Evolutionary conservation across 345 rosid genomes (phyloP).

Genomic region (Angophora floribunda): DNA sequence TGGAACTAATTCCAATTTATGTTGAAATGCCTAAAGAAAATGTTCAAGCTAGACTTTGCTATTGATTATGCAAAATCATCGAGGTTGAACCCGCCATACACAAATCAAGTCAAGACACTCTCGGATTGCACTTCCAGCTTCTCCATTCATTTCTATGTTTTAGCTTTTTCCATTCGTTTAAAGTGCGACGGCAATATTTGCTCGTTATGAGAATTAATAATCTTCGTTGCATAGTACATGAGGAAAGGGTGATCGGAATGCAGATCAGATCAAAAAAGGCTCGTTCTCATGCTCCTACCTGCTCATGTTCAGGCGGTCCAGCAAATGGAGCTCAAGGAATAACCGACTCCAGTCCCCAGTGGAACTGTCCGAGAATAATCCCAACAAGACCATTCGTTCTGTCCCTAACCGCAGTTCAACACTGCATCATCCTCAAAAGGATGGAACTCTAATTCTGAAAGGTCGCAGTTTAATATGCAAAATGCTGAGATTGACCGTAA

Average conservation of each 20-base stretch:
- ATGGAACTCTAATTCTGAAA: background rate
- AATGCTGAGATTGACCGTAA: background rate
- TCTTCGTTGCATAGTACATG: background rate
- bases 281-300: background rate
- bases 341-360: background rate
- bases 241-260: background rate
- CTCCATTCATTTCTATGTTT: background rate
- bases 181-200: background rate
- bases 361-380: background rate
- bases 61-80: background rate
- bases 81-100: background rate
- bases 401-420: background rate
- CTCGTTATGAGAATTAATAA: background rate
- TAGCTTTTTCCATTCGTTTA: background rate
- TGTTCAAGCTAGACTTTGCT: background rate
- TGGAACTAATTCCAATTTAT: background rate
- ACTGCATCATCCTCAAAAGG: background rate
- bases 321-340: background rate
- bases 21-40: slow-evolving; percentile 10
- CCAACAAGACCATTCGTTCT: background rate
- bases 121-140: background rate
- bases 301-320: background rate
- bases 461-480: background rate
- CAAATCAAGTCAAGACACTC: background rate
- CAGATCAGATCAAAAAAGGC: background rate